Evolutionary conservation across 768 basidiomycete genomes (phyloP).

Genomic region (Termitomyces titanicus): DNA sequence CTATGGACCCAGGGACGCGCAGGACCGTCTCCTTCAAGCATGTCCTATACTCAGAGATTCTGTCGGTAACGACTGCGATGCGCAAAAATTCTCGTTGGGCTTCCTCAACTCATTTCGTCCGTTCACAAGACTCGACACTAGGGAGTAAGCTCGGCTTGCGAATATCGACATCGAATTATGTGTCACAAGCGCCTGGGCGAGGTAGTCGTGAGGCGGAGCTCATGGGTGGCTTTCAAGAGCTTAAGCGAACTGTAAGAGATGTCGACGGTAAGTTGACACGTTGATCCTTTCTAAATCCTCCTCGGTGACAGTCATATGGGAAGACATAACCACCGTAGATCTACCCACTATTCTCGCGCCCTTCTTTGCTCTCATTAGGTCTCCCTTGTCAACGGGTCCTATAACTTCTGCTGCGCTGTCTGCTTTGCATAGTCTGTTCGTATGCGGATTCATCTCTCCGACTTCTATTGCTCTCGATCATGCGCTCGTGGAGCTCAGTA

Average conservation of each 20-base stretch:
- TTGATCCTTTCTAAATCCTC: slow-evolving; percentile 8
- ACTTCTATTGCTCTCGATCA: slow-evolving; percentile 52
- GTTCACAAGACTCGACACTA: slow-evolving; percentile 60
- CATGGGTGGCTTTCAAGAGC: slow-evolving; percentile 85
- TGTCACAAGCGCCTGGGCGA: slow-evolving; percentile 40
- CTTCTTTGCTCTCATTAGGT: slow-evolving; percentile 91
- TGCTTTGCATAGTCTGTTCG: slow-evolving; percentile 85
- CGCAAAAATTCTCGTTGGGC: slow-evolving; percentile 98
- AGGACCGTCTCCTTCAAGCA: slow-evolving; percentile 59
- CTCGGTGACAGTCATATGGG: background rate
- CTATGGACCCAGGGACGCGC: slow-evolving; percentile 17
- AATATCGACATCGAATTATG: slow-evolving; percentile 47
- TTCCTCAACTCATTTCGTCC: slow-evolving; percentile 59
- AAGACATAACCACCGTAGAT: slow-evolving; percentile 59
- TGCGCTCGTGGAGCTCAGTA: slow-evolving; percentile 81
- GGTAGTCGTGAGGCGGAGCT: slow-evolving; percentile 75
- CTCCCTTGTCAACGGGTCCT: slow-evolving; percentile 92
- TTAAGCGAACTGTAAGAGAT: slow-evolving; percentile 71
- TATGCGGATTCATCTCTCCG: slow-evolving; percentile 66
- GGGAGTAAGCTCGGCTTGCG: slow-evolving; percentile 75
- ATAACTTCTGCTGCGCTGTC: slow-evolving; percentile 94
- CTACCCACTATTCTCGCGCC: slow-evolving; percentile 71
- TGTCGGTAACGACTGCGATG: slow-evolving; percentile 91
- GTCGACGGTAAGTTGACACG: slow-evolving; percentile 49
- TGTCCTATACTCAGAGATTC: slow-evolving; percentile 86